Base-by-base conservation (phyloP, 345 rosid genomes). In the Viola odorata region DNA sequence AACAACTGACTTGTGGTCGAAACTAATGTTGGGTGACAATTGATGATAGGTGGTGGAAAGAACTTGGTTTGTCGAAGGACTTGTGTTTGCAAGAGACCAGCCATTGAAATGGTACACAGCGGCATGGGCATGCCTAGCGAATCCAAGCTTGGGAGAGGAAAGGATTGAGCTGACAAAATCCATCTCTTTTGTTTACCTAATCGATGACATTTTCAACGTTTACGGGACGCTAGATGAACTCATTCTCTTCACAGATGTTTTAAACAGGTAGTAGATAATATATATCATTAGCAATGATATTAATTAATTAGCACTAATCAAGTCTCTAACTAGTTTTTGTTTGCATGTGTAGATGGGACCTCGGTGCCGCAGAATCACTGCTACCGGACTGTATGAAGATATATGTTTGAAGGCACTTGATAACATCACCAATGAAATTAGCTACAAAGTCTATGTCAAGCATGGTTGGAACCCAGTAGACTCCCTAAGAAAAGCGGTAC, bases 11-110 rank as follows among this genome's bases (percentile, higher is more conserved):
- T 23, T 23, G 1, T 23, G 32, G 32, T 23, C 1, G 32, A 23
- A 23, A 23, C 32, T 23, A 23, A 23, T 23, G 32, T 23, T 23
- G 32, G 32, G 32, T 2, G 2, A 23, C 32, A 23, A 23, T 23
- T 23, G 32, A 23, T 23, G 32, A 23, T 58, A 86, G 92, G 48
- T 86, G 92, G 89, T 86, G 92, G 92, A 67, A 68, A 63, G 79
- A 72, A 4, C 66, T 78, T 3, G 82, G 79, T 38, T 69, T 84
- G 65, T 54, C 72, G 0, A 67, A 80, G 69, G 75, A 80, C 57
- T 61, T 82, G 14, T 8, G 48, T 72, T 80, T 64, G 83, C 79
- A 41, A 78, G 94, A 69, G 72, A 79, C 50, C 84, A 80, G 58
- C 83, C 86, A 49, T 23, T 72, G 40, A 84, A 78, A 74, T 84